These are phyloP conservation scores for Pythium chondricola DNA, from an alignment of 352 stramenopile species.

Conservation along the genomic window DNA sequence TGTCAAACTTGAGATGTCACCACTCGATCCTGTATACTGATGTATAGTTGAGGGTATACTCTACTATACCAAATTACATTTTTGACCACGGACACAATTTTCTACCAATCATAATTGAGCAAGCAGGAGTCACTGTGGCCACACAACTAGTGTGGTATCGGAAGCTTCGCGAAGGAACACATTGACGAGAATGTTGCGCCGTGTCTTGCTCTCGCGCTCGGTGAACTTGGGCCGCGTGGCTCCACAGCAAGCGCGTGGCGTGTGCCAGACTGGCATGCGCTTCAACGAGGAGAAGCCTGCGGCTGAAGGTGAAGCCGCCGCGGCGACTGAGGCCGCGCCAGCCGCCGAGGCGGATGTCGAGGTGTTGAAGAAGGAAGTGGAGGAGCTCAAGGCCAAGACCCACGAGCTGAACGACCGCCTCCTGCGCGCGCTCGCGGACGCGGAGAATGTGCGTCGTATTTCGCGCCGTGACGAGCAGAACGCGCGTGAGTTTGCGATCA, in stretches of 20 bases:
- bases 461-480: conserved; percentile 91
- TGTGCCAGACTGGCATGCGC: conserved; percentile 33
- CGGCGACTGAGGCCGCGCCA: conserved; percentile 12
- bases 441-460: conserved; percentile 96
- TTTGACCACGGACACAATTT: neutral
- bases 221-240: conserved; percentile 25
- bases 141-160: no score
- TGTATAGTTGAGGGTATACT: neutral
- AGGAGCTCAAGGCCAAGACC: conserved; percentile 66
- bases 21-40: neutral
- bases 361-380: conserved; percentile 53
- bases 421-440: conserved; percentile 92
- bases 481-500: conserved; percentile 92
- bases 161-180: neutral
- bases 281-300: conserved; percentile 53
- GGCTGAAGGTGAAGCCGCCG: conserved; percentile 11
- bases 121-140: no score
- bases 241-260: conserved; percentile 35
- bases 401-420: conserved; percentile 82
- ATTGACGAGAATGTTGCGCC: conserved; percentile 45
- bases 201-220: conserved; percentile 45
- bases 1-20: no score
- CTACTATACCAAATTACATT: neutral
- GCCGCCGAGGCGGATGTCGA: conserved; percentile 27
- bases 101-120: no score